phyloP scores from a whole-genome alignment of 805 yeast species.

The Candida montana region DNA sequence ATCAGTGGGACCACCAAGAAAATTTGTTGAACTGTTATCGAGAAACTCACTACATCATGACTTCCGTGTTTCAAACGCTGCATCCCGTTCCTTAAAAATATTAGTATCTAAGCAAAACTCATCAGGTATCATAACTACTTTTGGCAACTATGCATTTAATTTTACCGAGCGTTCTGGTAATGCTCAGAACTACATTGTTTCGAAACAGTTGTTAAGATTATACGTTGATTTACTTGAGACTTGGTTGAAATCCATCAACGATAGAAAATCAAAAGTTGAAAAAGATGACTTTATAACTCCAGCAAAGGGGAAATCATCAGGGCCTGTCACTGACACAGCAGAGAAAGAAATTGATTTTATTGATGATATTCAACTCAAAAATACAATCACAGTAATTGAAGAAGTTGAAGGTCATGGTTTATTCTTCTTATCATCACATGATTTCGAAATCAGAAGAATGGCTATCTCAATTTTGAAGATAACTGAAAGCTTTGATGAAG shows the following conservation, averaged over 20 bases:
- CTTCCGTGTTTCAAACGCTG: constrained; percentile 54
- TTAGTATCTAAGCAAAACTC: constrained; percentile 69
- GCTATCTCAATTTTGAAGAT: constrained; percentile 73
- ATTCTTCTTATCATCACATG: constrained; percentile 87
- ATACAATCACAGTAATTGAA: constrained; percentile 79
- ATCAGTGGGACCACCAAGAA: constrained; percentile 50
- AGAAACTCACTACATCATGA: constrained; percentile 71
- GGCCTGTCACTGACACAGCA: neutral
- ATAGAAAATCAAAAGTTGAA: constrained; percentile 19
- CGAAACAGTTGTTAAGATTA: constrained; percentile 56
- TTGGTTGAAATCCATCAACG: constrained; percentile 70
- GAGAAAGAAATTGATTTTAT: constrained; percentile 28
- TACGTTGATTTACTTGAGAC: constrained; percentile 76
- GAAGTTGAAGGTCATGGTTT: constrained; percentile 95
- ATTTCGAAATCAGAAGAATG: constrained; percentile 62
- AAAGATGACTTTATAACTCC: constrained; percentile 13
- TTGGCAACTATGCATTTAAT: constrained; percentile 75
- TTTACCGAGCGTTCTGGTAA: constrained; percentile 67
- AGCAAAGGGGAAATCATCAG: constrained; percentile 2
- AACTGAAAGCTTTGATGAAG: constrained; percentile 84
- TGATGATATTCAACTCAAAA: constrained; percentile 72
- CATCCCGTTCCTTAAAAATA: constrained; percentile 56
- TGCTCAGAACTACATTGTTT: constrained; percentile 53
- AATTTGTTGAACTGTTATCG: constrained; percentile 69
- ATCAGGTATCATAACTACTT: constrained; percentile 61